Conservation (phyloP, 192 early-diverging fungal species). For the Backusella circina region DNA sequence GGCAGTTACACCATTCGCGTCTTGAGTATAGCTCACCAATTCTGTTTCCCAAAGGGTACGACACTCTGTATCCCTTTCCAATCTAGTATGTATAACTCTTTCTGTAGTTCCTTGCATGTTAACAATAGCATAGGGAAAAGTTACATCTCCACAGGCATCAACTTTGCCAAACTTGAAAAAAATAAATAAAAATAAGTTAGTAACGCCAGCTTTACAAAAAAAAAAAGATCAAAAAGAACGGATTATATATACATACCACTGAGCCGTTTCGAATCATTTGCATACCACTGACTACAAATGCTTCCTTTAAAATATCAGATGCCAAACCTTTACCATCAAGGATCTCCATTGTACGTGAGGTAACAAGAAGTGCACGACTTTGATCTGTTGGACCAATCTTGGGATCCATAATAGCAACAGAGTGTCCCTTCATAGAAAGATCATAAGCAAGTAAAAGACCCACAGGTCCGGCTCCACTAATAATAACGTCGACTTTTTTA, state of each 20-base stretch:
- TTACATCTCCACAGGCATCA: conserved; percentile 9
- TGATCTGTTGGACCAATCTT: not conserved
- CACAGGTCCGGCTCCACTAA: conserved; percentile 25
- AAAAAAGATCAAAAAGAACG: not conserved
- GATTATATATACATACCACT: not conserved
- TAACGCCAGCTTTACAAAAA: not conserved
- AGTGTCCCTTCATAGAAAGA: conserved; percentile 9
- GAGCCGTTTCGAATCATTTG: not conserved
- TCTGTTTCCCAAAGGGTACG: not conserved
- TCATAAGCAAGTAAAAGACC: conserved; percentile 18
- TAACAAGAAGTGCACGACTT: conserved; percentile 16
- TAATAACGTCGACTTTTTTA: conserved; percentile 11
- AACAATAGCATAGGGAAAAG: conserved; percentile 14
- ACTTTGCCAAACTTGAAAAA: not conserved
- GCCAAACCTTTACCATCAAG: not conserved
- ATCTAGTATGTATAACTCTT: not conserved
- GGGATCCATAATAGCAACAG: conserved; percentile 9
- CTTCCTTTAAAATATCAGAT: not conserved
- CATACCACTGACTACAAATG: not conserved
- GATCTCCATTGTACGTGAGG: conserved; percentile 17
- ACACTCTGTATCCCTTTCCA: not conserved
- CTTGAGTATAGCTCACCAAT: conserved; percentile 17
- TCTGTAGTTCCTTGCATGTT: conserved; percentile 20
- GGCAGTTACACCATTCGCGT: conserved; percentile 6
- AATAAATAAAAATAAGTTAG: not conserved